These are phyloP conservation scores for Xylogone sp. DNA, from an alignment of 2,329 filamentous ascomycete species.

Conservation along the genomic window DNA sequence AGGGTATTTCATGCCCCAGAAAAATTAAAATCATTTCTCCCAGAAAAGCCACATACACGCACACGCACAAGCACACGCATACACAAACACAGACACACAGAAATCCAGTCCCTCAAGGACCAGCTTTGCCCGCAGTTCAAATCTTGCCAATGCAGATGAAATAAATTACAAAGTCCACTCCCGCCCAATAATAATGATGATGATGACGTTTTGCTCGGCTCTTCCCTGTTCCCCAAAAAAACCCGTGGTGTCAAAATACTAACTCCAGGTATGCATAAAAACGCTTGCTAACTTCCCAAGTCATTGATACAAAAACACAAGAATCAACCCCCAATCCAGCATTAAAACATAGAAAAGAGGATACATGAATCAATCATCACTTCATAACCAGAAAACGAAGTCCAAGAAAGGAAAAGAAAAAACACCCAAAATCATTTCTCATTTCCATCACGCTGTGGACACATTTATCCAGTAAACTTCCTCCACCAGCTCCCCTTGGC, in stretches of 20 bases:
- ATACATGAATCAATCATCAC: background rate
- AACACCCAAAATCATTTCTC: background rate
- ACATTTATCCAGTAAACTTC: slow-evolving; percentile 20
- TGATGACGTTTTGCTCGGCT: too few relatives aligned
- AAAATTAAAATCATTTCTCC: too few relatives aligned
- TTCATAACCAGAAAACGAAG: too few relatives aligned
- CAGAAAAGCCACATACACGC: too few relatives aligned
- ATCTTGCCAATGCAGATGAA: background rate
- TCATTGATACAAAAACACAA: background rate
- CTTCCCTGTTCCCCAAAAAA: background rate
- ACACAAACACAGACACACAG: too few relatives aligned
- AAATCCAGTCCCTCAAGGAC: too few relatives aligned
- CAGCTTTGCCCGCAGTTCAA: background rate
- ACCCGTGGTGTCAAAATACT: background rate
- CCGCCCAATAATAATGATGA: background rate
- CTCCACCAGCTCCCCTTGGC: slow-evolving; percentile 43
- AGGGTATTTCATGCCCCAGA: too few relatives aligned
- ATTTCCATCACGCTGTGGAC: background rate
- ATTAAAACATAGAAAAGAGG: background rate
- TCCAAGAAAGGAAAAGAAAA: too few relatives aligned
- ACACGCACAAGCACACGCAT: too few relatives aligned
- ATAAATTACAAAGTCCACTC: too few relatives aligned
- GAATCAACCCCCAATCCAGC: background rate
- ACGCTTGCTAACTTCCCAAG: background rate
- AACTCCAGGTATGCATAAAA: background rate